Conservation (phyloP, 768 basidiomycete species). For the Tubosaeta sp. region DNA sequence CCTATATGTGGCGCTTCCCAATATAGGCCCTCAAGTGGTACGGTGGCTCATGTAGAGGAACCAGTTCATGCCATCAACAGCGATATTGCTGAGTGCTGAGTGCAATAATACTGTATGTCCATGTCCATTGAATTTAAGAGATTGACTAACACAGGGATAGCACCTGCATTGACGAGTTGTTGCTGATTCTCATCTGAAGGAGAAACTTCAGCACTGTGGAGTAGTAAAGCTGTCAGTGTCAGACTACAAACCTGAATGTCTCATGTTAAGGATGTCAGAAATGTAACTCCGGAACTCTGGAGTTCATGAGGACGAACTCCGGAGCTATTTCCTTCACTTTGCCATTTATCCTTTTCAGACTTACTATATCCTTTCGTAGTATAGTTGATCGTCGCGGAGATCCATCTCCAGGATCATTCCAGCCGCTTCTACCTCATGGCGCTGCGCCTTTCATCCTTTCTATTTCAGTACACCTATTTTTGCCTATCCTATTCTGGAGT, state of each 20-base stretch:
- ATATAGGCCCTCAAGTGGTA: constrained; percentile 35
- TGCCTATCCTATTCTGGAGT: no score
- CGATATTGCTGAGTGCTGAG: constrained; percentile 96
- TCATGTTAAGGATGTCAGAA: no score
- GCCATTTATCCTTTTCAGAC: no score
- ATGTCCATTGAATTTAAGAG: constrained; percentile 94
- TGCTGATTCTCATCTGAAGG: constrained; percentile 91
- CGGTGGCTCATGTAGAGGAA: constrained; percentile 32
- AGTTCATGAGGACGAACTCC: no score
- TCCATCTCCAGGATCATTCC: no score
- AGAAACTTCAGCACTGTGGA: constrained; percentile 3
- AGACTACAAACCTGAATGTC: constrained; percentile 77
- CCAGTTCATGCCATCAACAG: constrained; percentile 91
- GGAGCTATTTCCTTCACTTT: no score
- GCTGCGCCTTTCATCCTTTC: no score
- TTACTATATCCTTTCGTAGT: no score
- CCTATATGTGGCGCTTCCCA: constrained; percentile 7
- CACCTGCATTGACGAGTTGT: constrained; percentile 96
- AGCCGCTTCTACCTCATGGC: no score
- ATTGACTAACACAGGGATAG: constrained; percentile 94
- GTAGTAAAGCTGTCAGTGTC: not conserved
- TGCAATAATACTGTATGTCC: constrained; percentile 99
- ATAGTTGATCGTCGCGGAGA: no score
- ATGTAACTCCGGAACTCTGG: no score
- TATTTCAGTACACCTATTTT: no score